These are phyloP conservation scores for Jatropha curcas DNA, from an alignment of 345 rosid genomes.

Conservation along the genomic window DNA sequence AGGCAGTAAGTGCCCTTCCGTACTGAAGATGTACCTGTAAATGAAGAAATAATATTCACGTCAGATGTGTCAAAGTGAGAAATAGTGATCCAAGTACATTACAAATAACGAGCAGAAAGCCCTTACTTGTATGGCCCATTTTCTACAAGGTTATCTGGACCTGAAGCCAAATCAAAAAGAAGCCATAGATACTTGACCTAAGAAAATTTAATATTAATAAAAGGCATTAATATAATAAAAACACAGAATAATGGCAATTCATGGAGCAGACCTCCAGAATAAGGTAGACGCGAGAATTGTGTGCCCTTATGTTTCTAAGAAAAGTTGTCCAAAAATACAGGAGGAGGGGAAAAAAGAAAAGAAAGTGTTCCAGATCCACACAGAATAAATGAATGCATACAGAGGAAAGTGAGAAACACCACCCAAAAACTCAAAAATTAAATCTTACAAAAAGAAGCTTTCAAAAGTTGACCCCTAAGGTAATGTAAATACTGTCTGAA, in stretches of 20 bases:
- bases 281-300: not conserved
- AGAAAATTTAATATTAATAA: constrained; percentile 16
- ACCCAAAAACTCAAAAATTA: too few species aligned
- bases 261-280: not conserved
- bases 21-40: constrained; percentile 77
- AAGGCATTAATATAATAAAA: not conserved
- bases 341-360: not conserved
- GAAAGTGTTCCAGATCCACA: too few species aligned
- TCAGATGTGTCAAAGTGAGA: not conserved
- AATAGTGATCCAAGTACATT: not conserved
- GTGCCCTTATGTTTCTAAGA: not conserved
- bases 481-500: too few species aligned
- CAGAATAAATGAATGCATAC: too few species aligned
- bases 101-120: constrained; percentile 12
- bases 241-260: not conserved
- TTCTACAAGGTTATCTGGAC: constrained; percentile 89
- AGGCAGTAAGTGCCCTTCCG: constrained; percentile 94
- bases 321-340: not conserved
- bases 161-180: constrained; percentile 89
- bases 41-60: not conserved
- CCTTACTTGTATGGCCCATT: constrained; percentile 97
- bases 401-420: too few species aligned
- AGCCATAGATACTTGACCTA: constrained; percentile 98
- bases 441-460: too few species aligned
- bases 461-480: too few species aligned